Conservation (phyloP, 345 rosid species). For the Acer yangbiense region DNA sequence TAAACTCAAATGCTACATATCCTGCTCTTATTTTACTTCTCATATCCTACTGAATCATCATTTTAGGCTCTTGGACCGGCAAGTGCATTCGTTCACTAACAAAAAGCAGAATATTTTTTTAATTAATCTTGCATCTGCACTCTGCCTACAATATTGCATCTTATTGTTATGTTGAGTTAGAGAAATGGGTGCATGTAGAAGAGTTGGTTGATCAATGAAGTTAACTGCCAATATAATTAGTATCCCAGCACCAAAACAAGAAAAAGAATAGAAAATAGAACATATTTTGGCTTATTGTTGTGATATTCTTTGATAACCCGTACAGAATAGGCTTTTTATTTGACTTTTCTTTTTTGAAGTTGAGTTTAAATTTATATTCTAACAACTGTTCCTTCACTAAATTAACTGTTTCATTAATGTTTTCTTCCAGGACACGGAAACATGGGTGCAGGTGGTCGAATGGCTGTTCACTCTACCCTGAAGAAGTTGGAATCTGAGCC, state of each 20-base stretch:
- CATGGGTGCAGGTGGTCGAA: constrained; percentile 92
- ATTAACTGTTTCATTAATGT: not conserved
- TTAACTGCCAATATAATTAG: not conserved
- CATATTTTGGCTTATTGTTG: not conserved
- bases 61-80: too few species aligned
- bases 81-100: too few species aligned
- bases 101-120: too few species aligned
- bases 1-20: too few species aligned
- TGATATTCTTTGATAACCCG: not conserved
- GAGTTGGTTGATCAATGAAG: not conserved
- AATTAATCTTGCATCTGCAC: not conserved
- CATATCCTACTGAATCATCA: too few species aligned
- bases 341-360: not conserved
- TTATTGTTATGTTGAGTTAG: too few species aligned
- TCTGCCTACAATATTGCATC: not conserved
- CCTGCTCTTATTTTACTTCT: too few species aligned
- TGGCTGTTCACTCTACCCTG: constrained; percentile 43
- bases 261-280: not conserved
- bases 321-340: not conserved
- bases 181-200: not conserved
- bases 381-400: not conserved
- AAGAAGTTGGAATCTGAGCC: constrained; percentile 38
- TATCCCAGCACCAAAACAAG: not conserved
- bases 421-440: constrained; percentile 34
- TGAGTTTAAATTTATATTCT: not conserved